phyloP scores from a whole-genome alignment of 768 basidiomycete species.

The Exidia glandulosa region DNA sequence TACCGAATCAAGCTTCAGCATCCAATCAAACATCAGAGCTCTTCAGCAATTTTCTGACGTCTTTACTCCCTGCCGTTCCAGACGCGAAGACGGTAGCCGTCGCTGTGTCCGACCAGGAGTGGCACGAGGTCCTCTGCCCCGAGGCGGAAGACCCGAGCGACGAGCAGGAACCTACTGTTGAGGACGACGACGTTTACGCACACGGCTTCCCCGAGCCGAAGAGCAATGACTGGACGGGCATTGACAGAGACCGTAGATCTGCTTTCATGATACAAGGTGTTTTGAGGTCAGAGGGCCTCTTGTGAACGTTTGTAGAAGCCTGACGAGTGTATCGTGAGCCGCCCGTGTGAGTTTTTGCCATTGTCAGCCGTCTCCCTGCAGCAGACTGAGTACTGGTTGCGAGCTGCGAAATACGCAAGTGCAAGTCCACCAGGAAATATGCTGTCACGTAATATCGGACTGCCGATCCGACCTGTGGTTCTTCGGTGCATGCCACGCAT shows the following conservation, averaged over 20 bases:
- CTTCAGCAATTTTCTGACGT: slow-evolving; percentile 61
- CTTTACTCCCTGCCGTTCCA: slow-evolving; percentile 59
- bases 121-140: slow-evolving; percentile 61
- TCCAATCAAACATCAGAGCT: slow-evolving; percentile 41
- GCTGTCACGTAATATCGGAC: no score
- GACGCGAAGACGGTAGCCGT: slow-evolving; percentile 71
- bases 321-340: no score
- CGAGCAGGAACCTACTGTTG: slow-evolving; percentile 20
- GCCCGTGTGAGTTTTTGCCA: no score
- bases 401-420: no score
- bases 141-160: slow-evolving; percentile 38
- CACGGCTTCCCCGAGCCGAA: slow-evolving; percentile 37
- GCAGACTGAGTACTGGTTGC: no score
- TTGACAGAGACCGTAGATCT: slow-evolving; percentile 68
- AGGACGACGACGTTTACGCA: slow-evolving; percentile 47
- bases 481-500: neutral
- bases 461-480: neutral
- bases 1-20: slow-evolving; percentile 49
- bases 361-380: neutral
- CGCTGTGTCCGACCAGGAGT: slow-evolving; percentile 64
- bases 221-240: slow-evolving; percentile 53
- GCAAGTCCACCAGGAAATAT: no score
- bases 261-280: slow-evolving; percentile 74
- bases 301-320: slow-evolving; percentile 29
- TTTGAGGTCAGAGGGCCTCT: slow-evolving; percentile 57